Evolutionary conservation across 1,139 yeast species (phyloP).

Genomic region (Geotrichum australiense): DNA sequence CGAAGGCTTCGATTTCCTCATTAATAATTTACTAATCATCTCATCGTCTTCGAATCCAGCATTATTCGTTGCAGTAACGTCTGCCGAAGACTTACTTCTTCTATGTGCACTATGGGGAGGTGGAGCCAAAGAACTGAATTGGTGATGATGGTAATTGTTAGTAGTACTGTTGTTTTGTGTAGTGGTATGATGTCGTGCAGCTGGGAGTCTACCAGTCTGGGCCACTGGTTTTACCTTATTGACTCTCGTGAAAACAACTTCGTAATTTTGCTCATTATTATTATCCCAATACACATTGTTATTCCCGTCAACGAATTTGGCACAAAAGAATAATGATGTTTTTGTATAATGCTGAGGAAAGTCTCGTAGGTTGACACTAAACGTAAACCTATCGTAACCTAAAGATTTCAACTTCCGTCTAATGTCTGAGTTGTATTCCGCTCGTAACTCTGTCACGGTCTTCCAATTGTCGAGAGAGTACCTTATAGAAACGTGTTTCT

Average conservation of each 20-base stretch:
- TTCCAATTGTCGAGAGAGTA: constrained; percentile 69
- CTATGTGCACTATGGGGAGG: constrained; percentile 6
- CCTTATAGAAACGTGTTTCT: constrained; percentile 55
- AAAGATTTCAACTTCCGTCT: constrained; percentile 39
- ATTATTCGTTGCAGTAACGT: constrained; percentile 10
- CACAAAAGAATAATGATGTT: constrained; percentile 45
- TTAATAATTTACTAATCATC: constrained; percentile 4
- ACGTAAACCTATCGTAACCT: constrained; percentile 42
- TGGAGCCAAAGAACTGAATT: background rate
- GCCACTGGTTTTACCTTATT: constrained; percentile 13
- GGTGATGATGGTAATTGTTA: background rate
- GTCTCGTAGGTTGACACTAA: constrained; percentile 38
- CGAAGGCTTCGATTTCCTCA: constrained; percentile 1
- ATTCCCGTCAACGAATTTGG: constrained; percentile 41
- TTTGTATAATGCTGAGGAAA: constrained; percentile 31
- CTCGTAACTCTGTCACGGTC: constrained; percentile 62
- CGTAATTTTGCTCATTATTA: constrained; percentile 53
- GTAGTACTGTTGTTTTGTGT: constrained; percentile 8
- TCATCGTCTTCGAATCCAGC: constrained; percentile 14
- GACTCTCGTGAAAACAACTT: constrained; percentile 40
- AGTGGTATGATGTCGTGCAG: constrained; percentile 4
- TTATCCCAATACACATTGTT: constrained; percentile 67
- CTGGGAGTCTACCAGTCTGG: constrained; percentile 5
- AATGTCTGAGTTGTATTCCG: constrained; percentile 53
- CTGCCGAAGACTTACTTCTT: constrained; percentile 11